Percentiles rank a stretch among this genome's conserved stretches.
Evolutionary conservation across 73 alveolate genomes (phyloP).

Genomic region (Diophrys sp.): DNA sequence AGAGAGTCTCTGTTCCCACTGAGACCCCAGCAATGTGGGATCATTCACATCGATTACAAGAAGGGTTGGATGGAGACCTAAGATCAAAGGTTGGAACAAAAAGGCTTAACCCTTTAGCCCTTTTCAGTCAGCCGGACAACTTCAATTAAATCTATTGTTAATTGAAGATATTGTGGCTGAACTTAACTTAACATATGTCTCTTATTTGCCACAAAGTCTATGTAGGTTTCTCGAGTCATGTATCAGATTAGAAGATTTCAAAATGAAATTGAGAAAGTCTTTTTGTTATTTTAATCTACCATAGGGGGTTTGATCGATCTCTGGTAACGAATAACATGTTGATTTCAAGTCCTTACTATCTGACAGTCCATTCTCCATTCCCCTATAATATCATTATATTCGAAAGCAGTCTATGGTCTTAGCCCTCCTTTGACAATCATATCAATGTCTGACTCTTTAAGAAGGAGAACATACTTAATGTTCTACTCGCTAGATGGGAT

Average conservation of each 20-base stretch:
- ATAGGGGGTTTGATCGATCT: slow-evolving; percentile 31
- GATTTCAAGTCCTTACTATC: slow-evolving; percentile 54
- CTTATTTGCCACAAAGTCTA: not conserved
- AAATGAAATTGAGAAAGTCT: slow-evolving; percentile 12
- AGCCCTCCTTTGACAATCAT: slow-evolving; percentile 13
- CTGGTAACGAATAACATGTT: slow-evolving; percentile 22
- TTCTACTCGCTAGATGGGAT: slow-evolving; percentile 18
- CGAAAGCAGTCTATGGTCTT: slow-evolving; percentile 11
- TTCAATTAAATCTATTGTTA: too few relatives aligned
- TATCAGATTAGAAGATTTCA: not conserved
- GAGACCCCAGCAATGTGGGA: too few relatives aligned
- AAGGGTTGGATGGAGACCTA: too few relatives aligned
- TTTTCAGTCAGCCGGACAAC: too few relatives aligned
- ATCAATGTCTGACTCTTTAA: slow-evolving; percentile 32
- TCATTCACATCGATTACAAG: too few relatives aligned
- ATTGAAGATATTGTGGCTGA: too few relatives aligned
- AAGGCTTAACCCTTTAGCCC: too few relatives aligned
- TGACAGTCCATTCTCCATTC: slow-evolving; percentile 66
- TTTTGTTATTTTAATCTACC: slow-evolving; percentile 3
- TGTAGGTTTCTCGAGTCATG: slow-evolving; percentile 6
- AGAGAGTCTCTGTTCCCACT: too few relatives aligned
- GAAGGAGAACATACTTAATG: slow-evolving; percentile 32
- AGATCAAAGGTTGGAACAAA: too few relatives aligned
- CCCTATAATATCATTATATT: slow-evolving; percentile 47
- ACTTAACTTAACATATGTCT: slow-evolving; percentile 34